Base-by-base conservation (phyloP, 1,139 yeast genomes). In the Sugiyamaella paludigena region DNA sequence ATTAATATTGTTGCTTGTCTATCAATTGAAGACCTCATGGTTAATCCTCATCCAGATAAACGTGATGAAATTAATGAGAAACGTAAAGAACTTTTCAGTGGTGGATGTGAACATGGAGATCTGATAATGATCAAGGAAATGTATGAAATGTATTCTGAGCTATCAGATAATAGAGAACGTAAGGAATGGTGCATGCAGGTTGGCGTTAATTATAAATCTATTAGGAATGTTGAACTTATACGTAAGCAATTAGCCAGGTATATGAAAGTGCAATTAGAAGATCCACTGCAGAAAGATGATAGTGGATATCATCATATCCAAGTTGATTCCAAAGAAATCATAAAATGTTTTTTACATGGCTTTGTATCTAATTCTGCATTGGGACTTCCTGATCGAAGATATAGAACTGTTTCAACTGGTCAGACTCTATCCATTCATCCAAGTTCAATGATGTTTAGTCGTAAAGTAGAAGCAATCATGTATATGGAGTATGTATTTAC, bases 401-500 rank as follows among this genome's bases (percentile, higher is more conserved):
- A 84, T 69, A 76, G 95, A 63, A 89, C 98, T 0, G 84, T 89
- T 11, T 72, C 83, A 26, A 80, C 84, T 7, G 64, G 66, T 29
- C 75, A 70, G 57, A 72, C 85, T 29, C 81, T 94, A 40, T 81
- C 94, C 51, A 81, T 94, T 13, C 99, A 94, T 65, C 98, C 98
- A 0, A 87, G 96, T 0, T 87, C 96, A 1, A 73, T 87, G 65
- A 71, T 94, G 42, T 94, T 91, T 68, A 96, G 96, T 10, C 79
- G 80, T 58, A 79, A 81, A 57, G 74, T 81, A 41, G 96, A 91
- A 58, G 96, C 95, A 2, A 83, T 92, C 50, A 83, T 94, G 92
- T 94, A 88, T 71, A 83, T 89, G 47, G 98, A 94, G 67, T 89
- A 87, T 64, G 97, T 94, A 31, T 92, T 78, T 66, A 94, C 98